Evolutionary conservation across 345 rosid species (phyloP).

Genomic region (Sisymbrium altissimum): DNA sequence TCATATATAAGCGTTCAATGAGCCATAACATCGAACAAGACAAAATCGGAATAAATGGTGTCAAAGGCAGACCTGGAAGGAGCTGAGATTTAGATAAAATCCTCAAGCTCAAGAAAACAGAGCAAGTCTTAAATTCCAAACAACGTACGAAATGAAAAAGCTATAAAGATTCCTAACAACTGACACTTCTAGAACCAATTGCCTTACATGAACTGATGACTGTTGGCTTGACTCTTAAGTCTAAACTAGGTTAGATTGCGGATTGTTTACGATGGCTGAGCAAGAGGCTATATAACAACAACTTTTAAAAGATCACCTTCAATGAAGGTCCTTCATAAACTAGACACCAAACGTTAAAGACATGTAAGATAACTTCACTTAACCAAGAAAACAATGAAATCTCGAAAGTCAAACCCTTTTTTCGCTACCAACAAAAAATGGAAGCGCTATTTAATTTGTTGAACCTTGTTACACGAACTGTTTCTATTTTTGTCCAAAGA

Average conservation of each 20-base stretch:
- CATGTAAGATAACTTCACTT: not conserved
- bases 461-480: not conserved
- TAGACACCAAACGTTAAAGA: not conserved
- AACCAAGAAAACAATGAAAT: not conserved
- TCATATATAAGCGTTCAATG: not conserved
- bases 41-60: not conserved
- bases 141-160: not conserved
- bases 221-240: not conserved
- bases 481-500: conserved; percentile 11
- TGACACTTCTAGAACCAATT: not conserved
- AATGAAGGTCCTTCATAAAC: not conserved
- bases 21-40: not conserved
- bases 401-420: not conserved
- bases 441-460: not conserved
- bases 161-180: not conserved
- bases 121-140: not conserved
- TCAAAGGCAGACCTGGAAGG: not conserved
- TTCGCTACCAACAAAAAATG: not conserved
- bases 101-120: not conserved
- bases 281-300: not conserved
- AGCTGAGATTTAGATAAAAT: not conserved
- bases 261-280: not conserved
- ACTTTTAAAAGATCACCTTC: not conserved
- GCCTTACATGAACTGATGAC: not conserved
- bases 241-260: not conserved